phyloP scores from a whole-genome alignment of 2,329 filamentous ascomycete genomes.

The Penicillium decumbens region DNA sequence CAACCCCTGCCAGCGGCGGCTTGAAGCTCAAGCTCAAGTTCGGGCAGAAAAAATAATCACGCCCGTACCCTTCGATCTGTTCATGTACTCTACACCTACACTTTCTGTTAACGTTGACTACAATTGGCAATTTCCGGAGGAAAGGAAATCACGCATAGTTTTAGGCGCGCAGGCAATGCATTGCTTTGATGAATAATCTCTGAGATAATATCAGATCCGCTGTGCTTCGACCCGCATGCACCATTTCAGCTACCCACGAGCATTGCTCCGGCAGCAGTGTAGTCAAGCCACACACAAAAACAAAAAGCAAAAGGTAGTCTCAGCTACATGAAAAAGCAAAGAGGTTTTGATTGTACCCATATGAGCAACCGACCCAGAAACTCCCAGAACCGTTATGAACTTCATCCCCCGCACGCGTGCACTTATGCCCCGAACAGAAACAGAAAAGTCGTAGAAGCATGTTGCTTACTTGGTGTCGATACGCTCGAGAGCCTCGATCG shows the following conservation, averaged over 20 bases:
- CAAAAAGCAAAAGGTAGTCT: not conserved
- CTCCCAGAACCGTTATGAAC: conserved; percentile 35
- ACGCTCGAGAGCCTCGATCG: conserved; percentile 67
- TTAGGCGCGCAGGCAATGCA: conserved; percentile 9
- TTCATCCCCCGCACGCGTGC: conserved; percentile 15
- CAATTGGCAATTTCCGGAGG: not conserved
- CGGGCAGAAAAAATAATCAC: conserved; percentile 29
- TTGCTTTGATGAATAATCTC: conserved; percentile 4
- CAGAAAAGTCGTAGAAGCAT: conserved; percentile 14
- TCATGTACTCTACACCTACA: conserved; percentile 18
- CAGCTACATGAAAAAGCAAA: conserved; percentile 8
- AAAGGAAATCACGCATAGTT: conserved; percentile 9
- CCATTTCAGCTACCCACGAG: not conserved
- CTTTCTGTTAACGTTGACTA: conserved; percentile 3
- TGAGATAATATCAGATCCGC: conserved; percentile 9
- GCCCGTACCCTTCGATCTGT: conserved; percentile 2
- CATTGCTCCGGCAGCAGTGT: not conserved
- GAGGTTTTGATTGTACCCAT: conserved; percentile 31
- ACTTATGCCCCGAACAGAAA: conserved; percentile 5
- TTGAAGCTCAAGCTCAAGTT: conserved; percentile 44
- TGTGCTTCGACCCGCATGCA: not conserved
- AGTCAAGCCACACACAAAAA: not conserved
- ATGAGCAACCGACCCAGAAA: conserved; percentile 36
- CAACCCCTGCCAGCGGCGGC: conserved; percentile 31
- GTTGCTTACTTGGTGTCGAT: conserved; percentile 40